Conservation (phyloP, 2,329 filamentous ascomycete species). For the Berkeleyomyces rouxiae region DNA sequence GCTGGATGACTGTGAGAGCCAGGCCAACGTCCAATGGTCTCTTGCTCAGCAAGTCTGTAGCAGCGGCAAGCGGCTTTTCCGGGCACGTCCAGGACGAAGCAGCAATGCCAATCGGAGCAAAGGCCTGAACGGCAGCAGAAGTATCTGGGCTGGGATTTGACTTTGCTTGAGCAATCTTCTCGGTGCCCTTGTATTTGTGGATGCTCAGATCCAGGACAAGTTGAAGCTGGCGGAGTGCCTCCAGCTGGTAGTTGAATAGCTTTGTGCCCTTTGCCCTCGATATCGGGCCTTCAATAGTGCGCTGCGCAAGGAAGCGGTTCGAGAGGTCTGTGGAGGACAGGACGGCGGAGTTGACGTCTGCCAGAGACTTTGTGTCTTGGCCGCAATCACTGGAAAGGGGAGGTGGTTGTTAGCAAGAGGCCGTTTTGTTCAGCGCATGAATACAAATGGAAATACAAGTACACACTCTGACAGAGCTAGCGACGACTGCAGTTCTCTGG, state of each 20-base stretch:
- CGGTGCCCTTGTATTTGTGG: constrained; percentile 34
- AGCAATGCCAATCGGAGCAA: constrained; percentile 11
- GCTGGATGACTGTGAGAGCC: constrained; percentile 61
- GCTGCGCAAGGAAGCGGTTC: constrained; percentile 55
- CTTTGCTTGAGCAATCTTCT: constrained; percentile 1
- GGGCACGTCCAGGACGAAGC: constrained; percentile 4
- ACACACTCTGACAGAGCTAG: constrained; percentile 46
- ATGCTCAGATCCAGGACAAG: constrained; percentile 44
- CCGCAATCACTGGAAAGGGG: constrained; percentile 42
- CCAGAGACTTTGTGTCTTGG: constrained; percentile 46
- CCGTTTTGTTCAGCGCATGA: background rate
- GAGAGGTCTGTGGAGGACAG: constrained; percentile 23
- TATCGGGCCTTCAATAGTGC: constrained; percentile 39
- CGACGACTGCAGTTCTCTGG: constrained; percentile 42
- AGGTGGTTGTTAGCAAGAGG: background rate
- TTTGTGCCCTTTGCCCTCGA: constrained; percentile 39
- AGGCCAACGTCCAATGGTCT: constrained; percentile 48
- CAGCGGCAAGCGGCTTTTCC: constrained; percentile 8
- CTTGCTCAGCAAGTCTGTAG: constrained; percentile 5
- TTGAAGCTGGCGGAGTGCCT: constrained; percentile 36
- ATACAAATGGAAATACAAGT: background rate
- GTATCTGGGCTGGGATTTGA: background rate
- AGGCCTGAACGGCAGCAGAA: constrained; percentile 7
- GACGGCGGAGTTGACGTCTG: constrained; percentile 43
- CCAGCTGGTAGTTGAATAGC: constrained; percentile 53